A percentile compares a stretch with the other conserved stretches of the same genome.
phyloP scores from a whole-genome alignment of 1,284 basidiomycete genomes.

The Kalmanozyma brasiliensis region DNA sequence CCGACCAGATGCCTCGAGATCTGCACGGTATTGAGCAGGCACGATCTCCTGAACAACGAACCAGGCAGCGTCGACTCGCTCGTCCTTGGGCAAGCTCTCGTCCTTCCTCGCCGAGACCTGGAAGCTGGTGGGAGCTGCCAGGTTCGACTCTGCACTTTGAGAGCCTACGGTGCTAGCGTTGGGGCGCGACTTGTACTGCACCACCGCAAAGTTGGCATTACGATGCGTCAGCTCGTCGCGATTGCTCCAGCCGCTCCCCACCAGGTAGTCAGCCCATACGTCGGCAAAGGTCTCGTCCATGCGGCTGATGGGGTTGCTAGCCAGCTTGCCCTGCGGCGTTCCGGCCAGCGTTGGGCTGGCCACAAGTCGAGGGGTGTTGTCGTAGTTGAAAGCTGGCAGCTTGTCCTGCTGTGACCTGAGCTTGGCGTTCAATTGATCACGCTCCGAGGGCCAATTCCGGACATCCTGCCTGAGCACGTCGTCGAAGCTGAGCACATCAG shows the following conservation, averaged over 20 bases:
- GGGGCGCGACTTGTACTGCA: slow-evolving; percentile 61
- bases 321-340: slow-evolving; percentile 12
- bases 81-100: slow-evolving; percentile 31
- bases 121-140: slow-evolving; percentile 28
- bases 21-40: slow-evolving; percentile 59
- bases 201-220: slow-evolving; percentile 63
- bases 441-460: slow-evolving; percentile 54
- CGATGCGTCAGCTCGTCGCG: slow-evolving; percentile 66
- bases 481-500: slow-evolving; percentile 61
- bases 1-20: slow-evolving; percentile 49
- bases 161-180: slow-evolving; percentile 46
- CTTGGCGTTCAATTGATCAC: slow-evolving; percentile 40
- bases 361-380: slow-evolving; percentile 50
- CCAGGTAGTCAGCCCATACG: slow-evolving; percentile 63
- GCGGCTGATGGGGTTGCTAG: slow-evolving; percentile 47
- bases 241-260: slow-evolving; percentile 66
- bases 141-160: slow-evolving; percentile 29
- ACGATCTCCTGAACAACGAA: slow-evolving; percentile 65
- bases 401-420: slow-evolving; percentile 43
- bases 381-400: slow-evolving; percentile 61
- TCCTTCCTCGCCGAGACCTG: slow-evolving; percentile 24
- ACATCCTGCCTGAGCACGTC: slow-evolving; percentile 57
- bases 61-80: slow-evolving; percentile 61
- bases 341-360: slow-evolving; percentile 44
- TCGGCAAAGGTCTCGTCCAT: slow-evolving; percentile 65